Percentiles rank a stretch among this genome's conserved stretches.
These are phyloP conservation scores for Boletus huronensis DNA, from an alignment of 768 basidiomycete species.

Conservation along the genomic window DNA sequence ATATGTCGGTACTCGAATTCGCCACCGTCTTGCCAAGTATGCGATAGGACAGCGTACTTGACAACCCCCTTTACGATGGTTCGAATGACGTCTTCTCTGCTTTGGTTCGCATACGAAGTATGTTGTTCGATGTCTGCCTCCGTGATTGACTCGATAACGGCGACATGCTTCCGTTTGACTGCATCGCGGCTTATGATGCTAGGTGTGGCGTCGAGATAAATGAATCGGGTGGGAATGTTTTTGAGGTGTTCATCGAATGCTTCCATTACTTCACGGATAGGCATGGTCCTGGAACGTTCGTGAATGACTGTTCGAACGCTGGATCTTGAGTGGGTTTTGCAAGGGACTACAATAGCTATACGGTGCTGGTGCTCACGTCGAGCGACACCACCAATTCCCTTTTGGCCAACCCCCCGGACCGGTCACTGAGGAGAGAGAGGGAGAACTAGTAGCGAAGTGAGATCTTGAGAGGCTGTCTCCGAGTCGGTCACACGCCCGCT, in stretches of 20 bases:
- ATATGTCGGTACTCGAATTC: not conserved
- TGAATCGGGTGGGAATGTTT: not conserved
- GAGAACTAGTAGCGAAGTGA: not conserved
- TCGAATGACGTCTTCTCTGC: not conserved
- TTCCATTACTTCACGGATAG: constrained; percentile 2
- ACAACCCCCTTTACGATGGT: constrained; percentile 1
- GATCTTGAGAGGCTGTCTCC: too few species aligned
- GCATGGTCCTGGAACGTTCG: not conserved
- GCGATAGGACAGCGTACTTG: constrained; percentile 5
- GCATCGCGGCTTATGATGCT: not conserved
- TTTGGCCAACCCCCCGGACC: too few species aligned
- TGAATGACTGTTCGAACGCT: not conserved
- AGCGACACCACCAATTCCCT: not conserved
- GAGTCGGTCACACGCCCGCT: too few species aligned
- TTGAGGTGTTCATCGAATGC: constrained; percentile 2
- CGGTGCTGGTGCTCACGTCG: not conserved
- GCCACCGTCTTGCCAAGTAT: not conserved
- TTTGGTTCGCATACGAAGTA: not conserved
- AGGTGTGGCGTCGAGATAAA: not conserved
- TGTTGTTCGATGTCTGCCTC: constrained; percentile 6
- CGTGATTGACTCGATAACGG: not conserved
- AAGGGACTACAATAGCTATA: not conserved
- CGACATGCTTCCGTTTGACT: not conserved
- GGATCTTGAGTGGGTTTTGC: not conserved
- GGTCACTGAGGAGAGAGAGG: not conserved